Conservation (phyloP, 805 yeast species). For the Myxozyma vanderwaltii region DNA sequence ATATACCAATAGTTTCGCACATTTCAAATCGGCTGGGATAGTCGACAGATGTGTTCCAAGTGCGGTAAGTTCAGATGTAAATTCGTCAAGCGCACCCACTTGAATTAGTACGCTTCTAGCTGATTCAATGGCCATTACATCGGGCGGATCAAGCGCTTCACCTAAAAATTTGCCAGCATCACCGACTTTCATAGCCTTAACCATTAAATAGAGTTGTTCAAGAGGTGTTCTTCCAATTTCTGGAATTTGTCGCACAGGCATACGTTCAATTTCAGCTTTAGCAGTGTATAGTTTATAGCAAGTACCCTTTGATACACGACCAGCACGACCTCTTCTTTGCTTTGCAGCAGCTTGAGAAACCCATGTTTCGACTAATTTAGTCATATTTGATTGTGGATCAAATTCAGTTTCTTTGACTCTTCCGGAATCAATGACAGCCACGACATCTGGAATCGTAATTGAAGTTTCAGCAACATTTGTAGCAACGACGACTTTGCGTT, state of each 20-base stretch:
- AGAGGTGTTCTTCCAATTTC: constrained; percentile 83
- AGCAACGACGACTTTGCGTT: constrained; percentile 78
- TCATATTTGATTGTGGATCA: constrained; percentile 66
- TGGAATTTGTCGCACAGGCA: constrained; percentile 79
- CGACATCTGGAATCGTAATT: constrained; percentile 93
- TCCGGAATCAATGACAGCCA: constrained; percentile 87
- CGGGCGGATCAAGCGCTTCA: constrained; percentile 83
- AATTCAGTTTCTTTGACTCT: constrained; percentile 76
- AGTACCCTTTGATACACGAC: constrained; percentile 81
- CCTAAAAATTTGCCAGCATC: constrained; percentile 70
- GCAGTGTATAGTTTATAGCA: constrained; percentile 80
- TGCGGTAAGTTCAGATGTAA: constrained; percentile 58
- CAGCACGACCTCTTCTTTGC: constrained; percentile 98
- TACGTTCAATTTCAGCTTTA: constrained; percentile 55
- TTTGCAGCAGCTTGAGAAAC: constrained; percentile 85
- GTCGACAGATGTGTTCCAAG: constrained; percentile 78
- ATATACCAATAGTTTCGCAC: constrained; percentile 77
- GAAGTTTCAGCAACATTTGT: constrained; percentile 98
- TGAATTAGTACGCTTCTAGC: constrained; percentile 59
- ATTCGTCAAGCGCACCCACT: constrained; percentile 67
- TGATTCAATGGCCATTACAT: constrained; percentile 50
- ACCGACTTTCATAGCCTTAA: constrained; percentile 83
- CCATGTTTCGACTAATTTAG: constrained; percentile 77
- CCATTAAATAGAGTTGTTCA: constrained; percentile 79
- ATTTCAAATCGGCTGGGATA: constrained; percentile 80